Conservation (phyloP, 129 eudicot genomes). For the Gnaphalium uliginosum region DNA sequence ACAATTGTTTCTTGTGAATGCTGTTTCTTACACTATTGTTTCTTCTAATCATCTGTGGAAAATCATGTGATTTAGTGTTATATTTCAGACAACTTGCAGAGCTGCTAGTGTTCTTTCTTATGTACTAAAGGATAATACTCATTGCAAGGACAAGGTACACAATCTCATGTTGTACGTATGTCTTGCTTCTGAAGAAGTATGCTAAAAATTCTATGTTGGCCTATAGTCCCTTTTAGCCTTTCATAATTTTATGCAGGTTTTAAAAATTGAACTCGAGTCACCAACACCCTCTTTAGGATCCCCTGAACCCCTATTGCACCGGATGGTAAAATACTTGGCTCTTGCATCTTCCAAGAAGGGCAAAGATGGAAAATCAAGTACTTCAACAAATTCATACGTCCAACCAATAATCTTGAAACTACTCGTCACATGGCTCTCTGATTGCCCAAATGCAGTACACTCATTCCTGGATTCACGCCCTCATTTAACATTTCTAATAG, state of each 20-base stretch:
- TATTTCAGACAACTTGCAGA: slow-evolving; percentile 78
- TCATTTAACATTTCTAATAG: slow-evolving; percentile 73
- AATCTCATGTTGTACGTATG: slow-evolving; percentile 4
- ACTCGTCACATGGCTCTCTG: slow-evolving; percentile 75
- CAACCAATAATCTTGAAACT: slow-evolving; percentile 75
- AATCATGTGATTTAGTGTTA: slow-evolving; percentile 16
- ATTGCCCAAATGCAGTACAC: slow-evolving; percentile 76
- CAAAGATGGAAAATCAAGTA: slow-evolving; percentile 57
- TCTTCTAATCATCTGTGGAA: neutral
- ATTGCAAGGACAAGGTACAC: slow-evolving; percentile 82
- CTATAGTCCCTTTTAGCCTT: neutral
- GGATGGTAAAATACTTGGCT: slow-evolving; percentile 80
- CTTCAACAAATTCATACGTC: slow-evolving; percentile 40
- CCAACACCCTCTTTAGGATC: slow-evolving; percentile 57
- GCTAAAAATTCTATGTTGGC: neutral
- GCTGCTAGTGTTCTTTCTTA: slow-evolving; percentile 93
- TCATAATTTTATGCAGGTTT: slow-evolving; percentile 51
- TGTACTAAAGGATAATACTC: slow-evolving; percentile 71
- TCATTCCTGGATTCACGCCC: slow-evolving; percentile 74
- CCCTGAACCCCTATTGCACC: slow-evolving; percentile 85
- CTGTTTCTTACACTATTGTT: neutral
- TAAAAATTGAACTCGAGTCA: slow-evolving; percentile 69
- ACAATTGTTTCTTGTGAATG: neutral
- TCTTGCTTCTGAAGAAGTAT: neutral
- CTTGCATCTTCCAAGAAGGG: slow-evolving; percentile 71